These are phyloP conservation scores for Petrea volubilis DNA, from an alignment of 257 asterid species.

Conservation along the genomic window DNA sequence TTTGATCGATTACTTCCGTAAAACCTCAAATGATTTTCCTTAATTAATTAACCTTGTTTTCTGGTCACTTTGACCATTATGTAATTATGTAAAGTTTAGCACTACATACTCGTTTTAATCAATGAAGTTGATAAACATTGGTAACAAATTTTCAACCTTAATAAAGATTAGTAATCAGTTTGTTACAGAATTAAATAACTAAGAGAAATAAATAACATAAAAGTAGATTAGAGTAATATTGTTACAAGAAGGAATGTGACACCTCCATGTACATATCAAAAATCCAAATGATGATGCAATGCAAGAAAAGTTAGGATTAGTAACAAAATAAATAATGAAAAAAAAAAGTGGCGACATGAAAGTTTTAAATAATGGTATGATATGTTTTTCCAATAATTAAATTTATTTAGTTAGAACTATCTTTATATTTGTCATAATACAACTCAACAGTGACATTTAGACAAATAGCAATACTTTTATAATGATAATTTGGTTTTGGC, in stretches of 20 bases:
- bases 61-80: slow-evolving; percentile 31
- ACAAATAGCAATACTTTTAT: too few species aligned
- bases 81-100: slow-evolving; percentile 8
- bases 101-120: neutral
- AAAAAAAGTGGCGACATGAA: too few species aligned
- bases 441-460: too few species aligned
- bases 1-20: neutral
- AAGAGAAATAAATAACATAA: neutral
- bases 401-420: too few species aligned
- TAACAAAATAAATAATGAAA: too few species aligned
- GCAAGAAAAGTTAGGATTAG: too few species aligned
- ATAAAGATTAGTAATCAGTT: neutral
- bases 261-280: neutral
- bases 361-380: too few species aligned
- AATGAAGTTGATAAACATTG: neutral
- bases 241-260: neutral
- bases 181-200: neutral
- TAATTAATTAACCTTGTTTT: slow-evolving; percentile 26
- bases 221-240: neutral
- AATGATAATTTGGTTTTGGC: too few species aligned
- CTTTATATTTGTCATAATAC: too few species aligned
- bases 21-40: neutral
- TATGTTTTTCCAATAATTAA: too few species aligned
- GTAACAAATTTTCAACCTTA: neutral
- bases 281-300: too few species aligned